These are phyloP conservation scores for Pneumocystis oryctolagi DNA, from an alignment of 1,139 yeast species.

Conservation along the genomic window DNA sequence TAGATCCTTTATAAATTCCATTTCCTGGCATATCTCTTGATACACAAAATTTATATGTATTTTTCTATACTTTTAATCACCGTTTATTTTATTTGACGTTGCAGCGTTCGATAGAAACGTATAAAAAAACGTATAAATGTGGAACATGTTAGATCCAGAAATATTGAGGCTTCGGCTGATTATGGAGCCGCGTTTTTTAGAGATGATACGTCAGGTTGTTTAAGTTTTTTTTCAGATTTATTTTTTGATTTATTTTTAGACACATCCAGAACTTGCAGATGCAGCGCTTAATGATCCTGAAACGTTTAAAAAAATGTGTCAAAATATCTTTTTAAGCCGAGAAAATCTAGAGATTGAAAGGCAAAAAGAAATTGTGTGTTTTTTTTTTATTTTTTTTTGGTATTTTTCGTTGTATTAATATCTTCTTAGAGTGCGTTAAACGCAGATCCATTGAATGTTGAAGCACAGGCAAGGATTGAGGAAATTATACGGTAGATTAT, in stretches of 20 bases:
- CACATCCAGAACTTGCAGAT: conserved; percentile 25
- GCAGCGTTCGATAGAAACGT: not conserved
- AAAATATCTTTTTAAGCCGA: conserved; percentile 2
- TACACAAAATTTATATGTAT: not conserved
- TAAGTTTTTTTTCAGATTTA: not conserved
- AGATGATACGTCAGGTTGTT: conserved; percentile 4
- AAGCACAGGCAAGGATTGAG: conserved; percentile 49
- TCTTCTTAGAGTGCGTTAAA: conserved; percentile 27
- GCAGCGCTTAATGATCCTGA: conserved; percentile 38
- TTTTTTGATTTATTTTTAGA: conserved; percentile 2
- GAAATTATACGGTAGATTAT: conserved; percentile 45
- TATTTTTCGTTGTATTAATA: not conserved
- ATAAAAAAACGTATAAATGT: not conserved
- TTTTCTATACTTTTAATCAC: too few relatives aligned
- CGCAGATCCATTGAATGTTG: conserved; percentile 60
- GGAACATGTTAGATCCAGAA: conserved; percentile 17
- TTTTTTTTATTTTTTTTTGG: not conserved
- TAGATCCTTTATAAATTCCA: not conserved
- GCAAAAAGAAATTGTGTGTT: not conserved
- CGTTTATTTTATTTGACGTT: too few relatives aligned
- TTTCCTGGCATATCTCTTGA: not conserved
- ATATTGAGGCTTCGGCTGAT: conserved; percentile 24
- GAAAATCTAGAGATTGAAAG: not conserved
- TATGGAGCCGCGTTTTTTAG: conserved; percentile 11
- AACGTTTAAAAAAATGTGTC: conserved; percentile 36